Base-by-base conservation (phyloP, 768 basidiomycete genomes). In the Leccinum uliginosum region DNA sequence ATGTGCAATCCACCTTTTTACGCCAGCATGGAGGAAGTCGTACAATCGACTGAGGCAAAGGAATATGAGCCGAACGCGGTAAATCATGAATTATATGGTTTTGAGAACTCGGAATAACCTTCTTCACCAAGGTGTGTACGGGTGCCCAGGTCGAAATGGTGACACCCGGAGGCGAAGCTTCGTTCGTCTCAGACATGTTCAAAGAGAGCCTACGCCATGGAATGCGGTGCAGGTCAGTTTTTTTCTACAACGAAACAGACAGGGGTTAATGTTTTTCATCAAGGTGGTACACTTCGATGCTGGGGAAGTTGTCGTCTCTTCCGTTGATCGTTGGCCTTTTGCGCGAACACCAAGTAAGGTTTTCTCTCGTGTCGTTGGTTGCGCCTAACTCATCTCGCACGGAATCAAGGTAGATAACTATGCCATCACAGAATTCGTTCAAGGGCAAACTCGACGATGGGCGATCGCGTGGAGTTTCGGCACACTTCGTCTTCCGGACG, bases 1-100 rank as follows among this genome's bases (percentile, higher is more conserved):
- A 92, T 98, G 85, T 98, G 95, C 73, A 99, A 98, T 69, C 96
- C 96, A 0, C 96, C 96, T 0, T 99, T 99, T 71, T 98, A 97
- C 66, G 68, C 76, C n/a, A 89, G 85, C 55, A 65, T 69, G 1
- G 82, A 85, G 29, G 96, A 98, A 56, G 79, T 93, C 8, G 60
- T 65, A 0, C 66, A 71, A 3, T 85, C 84, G 2, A 81, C 84
- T 0, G 78, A 79, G 19, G 73, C 74, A 6, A 98, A 98, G 64
- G 82, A 82, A 48, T 69, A 76, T 14, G 75, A 73, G 6, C 89
- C 96, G 0, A 85, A 76, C 62, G 89, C 90, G 2, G 93, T 93
- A 65, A 46, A 83, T 19, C 40, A 73, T 7, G 23, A 34, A 24
- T 49, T 38, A 4, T 6, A 27, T n/a, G 4, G 4, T 4, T 11